Evolutionary conservation across 495 filamentous ascomycete genomes (phyloP), one percentile per base, ranked within the genome.

Genomic region (Aspergillus saccharolyticus): DNA sequence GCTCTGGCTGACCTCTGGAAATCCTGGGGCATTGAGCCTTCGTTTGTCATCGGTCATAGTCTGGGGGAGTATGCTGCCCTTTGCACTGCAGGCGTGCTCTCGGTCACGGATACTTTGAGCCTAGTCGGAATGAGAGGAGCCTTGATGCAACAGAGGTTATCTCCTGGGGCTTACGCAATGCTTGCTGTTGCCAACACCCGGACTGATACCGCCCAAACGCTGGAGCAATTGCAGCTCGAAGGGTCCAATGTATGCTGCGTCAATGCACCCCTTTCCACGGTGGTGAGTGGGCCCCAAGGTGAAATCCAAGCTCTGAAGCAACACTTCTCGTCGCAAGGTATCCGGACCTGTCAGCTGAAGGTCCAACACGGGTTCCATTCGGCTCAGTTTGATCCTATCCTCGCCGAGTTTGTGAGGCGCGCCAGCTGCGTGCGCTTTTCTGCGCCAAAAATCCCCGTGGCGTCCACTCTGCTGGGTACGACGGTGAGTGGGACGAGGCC

Each of bases 51-150:
- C 43, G 91, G 91, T 42, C 91, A 96, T 73, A 93, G 89, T 66
- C 61, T 85, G 10, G 91, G 91, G 50, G 90, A 96, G 68, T 94
- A 92, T 69, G 89, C 89, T 39, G 91, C 91, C n/a, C 75, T 95
- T 1, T 76, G 89, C 57, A 82, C 85, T 20, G 83, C 89, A 8
- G 91, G 89, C 22, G 87, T 94, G 9, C 71, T 96, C 1, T 88
- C 87, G 16, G 84, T 81, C 22, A 83, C 77, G 60, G 91, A 95
- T 66, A 81, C 85, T 20, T 80, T 96, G 54, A 88, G 84, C 65
- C 79, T 74, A 4, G 68, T 71, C 0, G 71, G 68, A 0, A 16
- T 28, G 0, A 56, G 71, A 2, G 71, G 71, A 1, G 21, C 44
- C n/a, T 39, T 73, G 6, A 30, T 68, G 0, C 46, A 60, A 24